A percentile compares a stretch with the other conserved stretches of the same genome.
phyloP scores from a whole-genome alignment of 2,329 filamentous ascomycete genomes.

The Aureobasidium sp. region DNA sequence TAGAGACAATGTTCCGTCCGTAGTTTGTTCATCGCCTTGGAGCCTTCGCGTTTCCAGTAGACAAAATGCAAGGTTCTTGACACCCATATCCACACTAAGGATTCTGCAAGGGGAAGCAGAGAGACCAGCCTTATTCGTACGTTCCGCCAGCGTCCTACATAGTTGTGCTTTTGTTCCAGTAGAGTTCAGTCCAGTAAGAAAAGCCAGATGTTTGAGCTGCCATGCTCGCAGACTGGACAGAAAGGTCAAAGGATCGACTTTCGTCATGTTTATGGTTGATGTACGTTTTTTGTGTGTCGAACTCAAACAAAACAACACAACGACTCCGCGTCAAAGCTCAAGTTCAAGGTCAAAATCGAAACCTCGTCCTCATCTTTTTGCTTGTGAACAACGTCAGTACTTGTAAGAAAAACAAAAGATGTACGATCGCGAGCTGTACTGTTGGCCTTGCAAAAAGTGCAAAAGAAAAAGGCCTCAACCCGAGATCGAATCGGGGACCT shows the following conservation, averaged over 20 bases:
- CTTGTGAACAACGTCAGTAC: too few species aligned
- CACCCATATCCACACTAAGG: constrained; percentile 76
- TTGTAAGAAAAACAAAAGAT: too few species aligned
- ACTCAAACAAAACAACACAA: neutral
- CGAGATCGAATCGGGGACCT: constrained; percentile 10
- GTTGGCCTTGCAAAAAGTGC: too few species aligned
- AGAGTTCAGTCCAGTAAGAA: constrained; percentile 49
- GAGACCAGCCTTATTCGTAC: constrained; percentile 25
- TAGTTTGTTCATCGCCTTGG: neutral
- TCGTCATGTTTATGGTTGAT: neutral
- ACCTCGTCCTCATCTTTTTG: too few species aligned
- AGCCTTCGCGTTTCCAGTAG: constrained; percentile 30
- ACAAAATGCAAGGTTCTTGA: constrained; percentile 71
- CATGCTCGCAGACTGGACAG: constrained; percentile 39
- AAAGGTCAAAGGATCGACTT: neutral
- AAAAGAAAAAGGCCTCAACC: neutral
- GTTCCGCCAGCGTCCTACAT: constrained; percentile 35
- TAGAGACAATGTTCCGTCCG: constrained; percentile 4
- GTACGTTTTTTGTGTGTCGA: neutral
- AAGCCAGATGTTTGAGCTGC: constrained; percentile 51
- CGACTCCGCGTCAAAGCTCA: neutral
- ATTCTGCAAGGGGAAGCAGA: constrained; percentile 34
- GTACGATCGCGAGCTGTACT: too few species aligned
- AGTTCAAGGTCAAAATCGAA: too few species aligned
- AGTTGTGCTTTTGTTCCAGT: constrained; percentile 53